Conservation (phyloP, 805 yeast species). For the Ogataea thermomethanolica region DNA sequence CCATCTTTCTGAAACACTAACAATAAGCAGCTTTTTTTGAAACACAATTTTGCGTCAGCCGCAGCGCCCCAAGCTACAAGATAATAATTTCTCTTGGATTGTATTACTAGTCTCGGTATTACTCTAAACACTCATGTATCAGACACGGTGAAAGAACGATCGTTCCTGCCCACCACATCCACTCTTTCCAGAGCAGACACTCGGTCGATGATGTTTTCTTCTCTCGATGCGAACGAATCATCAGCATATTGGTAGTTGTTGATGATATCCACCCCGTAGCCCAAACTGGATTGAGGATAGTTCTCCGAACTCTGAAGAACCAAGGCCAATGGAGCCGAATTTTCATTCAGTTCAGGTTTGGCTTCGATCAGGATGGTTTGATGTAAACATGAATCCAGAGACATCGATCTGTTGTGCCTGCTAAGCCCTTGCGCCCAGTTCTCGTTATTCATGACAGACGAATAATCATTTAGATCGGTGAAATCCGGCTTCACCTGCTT, state of each 20-base stretch:
- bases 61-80: slow-evolving; percentile 4
- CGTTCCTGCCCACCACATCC: slow-evolving; percentile 8
- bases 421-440: slow-evolving; percentile 11
- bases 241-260: slow-evolving; percentile 18
- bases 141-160: slow-evolving; percentile 7
- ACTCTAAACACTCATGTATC: slow-evolving; percentile 4
- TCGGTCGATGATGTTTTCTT: slow-evolving; percentile 1
- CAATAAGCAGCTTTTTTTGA: slow-evolving; percentile 2
- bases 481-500: slow-evolving; percentile 16
- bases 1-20: slow-evolving; percentile 2
- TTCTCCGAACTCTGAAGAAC: slow-evolving; percentile 17
- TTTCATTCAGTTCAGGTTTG: slow-evolving; percentile 13
- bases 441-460: slow-evolving; percentile 17
- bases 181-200: slow-evolving; percentile 3
- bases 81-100: neutral
- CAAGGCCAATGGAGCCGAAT: slow-evolving; percentile 16
- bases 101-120: slow-evolving; percentile 5
- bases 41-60: slow-evolving; percentile 5
- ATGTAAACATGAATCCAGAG: slow-evolving; percentile 14
- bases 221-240: slow-evolving; percentile 6
- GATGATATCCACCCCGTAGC: slow-evolving; percentile 21
- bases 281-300: slow-evolving; percentile 10
- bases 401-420: slow-evolving; percentile 6
- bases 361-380: slow-evolving; percentile 20
- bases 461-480: slow-evolving; percentile 18